These are phyloP conservation scores for Alternaria novae-zelandiae DNA, from an alignment of 2,329 filamentous ascomycete genomes.

Conservation along the genomic window DNA sequence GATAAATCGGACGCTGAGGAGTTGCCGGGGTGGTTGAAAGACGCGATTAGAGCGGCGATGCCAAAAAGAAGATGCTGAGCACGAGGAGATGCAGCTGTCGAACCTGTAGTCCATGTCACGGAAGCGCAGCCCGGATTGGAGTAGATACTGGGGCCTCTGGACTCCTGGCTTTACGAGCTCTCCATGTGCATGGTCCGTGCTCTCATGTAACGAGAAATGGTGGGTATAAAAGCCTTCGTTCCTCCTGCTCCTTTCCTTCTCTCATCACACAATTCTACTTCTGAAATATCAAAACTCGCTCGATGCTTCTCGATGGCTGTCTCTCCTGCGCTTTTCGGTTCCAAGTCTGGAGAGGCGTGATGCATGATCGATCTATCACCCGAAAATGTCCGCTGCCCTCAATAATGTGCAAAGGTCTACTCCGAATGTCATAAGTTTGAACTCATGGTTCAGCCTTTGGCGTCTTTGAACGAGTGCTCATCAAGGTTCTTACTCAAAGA, in stretches of 20 bases:
- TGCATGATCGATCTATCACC: background rate
- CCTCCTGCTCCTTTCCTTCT: background rate
- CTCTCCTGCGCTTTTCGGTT: background rate
- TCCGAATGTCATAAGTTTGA: background rate
- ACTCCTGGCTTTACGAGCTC: background rate
- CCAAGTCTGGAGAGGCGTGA: background rate
- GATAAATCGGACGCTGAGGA: background rate
- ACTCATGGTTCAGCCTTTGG: background rate
- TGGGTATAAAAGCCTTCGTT: background rate
- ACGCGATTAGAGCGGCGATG: background rate
- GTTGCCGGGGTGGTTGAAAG: background rate
- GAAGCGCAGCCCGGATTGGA: background rate
- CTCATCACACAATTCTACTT: background rate
- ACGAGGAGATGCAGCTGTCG: background rate
- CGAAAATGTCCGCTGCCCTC: background rate
- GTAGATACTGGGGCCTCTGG: background rate
- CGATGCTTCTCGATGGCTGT: background rate
- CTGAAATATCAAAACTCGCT: background rate
- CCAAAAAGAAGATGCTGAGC: background rate
- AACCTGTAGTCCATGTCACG: background rate
- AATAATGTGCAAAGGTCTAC: background rate
- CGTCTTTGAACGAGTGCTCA: background rate
- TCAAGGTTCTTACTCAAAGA: background rate
- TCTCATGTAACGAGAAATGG: background rate
- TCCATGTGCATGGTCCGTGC: background rate